phyloP scores from a whole-genome alignment of 108 stramenopile genomes.

The Skeletonema grethae region DNA sequence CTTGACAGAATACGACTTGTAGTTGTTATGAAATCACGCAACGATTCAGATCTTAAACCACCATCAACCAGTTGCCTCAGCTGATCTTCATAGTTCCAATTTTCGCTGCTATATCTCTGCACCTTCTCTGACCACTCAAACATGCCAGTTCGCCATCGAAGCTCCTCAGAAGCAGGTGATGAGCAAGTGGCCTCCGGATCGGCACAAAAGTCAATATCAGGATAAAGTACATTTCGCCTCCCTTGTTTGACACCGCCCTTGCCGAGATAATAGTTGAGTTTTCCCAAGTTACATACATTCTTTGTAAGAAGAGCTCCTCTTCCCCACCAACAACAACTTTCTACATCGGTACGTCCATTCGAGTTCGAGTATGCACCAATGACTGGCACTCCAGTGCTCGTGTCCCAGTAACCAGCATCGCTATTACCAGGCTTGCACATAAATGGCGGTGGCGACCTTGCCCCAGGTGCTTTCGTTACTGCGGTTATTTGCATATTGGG shows the following conservation, averaged over 20 bases:
- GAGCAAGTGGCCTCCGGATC: conserved; percentile 21
- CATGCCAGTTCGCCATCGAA: conserved; percentile 36
- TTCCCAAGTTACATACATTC: conserved; percentile 31
- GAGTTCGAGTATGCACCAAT: conserved; percentile 23
- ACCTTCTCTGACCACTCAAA: conserved; percentile 36
- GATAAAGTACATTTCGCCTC: conserved; percentile 23
- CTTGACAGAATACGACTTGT: neutral
- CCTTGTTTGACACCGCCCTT: conserved; percentile 25
- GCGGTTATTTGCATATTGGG: conserved; percentile 24
- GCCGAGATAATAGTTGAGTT: conserved; percentile 36
- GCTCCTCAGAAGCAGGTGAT: conserved; percentile 9
- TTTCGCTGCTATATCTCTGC: conserved; percentile 15
- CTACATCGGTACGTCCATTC: conserved; percentile 39
- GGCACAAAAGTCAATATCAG: conserved; percentile 31
- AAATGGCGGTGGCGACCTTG: conserved; percentile 34
- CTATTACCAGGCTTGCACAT: conserved; percentile 35
- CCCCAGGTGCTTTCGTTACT: conserved; percentile 16
- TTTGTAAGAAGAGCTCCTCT: conserved; percentile 36
- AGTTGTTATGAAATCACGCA: neutral
- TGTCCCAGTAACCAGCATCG: conserved; percentile 49
- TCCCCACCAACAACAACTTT: conserved; percentile 51
- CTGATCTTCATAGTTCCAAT: conserved; percentile 20
- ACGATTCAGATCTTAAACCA: neutral
- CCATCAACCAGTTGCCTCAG: neutral
- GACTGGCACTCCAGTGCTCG: conserved; percentile 20